phyloP scores from a whole-genome alignment of 2,329 filamentous ascomycete species.

The Esteya vermicola region DNA sequence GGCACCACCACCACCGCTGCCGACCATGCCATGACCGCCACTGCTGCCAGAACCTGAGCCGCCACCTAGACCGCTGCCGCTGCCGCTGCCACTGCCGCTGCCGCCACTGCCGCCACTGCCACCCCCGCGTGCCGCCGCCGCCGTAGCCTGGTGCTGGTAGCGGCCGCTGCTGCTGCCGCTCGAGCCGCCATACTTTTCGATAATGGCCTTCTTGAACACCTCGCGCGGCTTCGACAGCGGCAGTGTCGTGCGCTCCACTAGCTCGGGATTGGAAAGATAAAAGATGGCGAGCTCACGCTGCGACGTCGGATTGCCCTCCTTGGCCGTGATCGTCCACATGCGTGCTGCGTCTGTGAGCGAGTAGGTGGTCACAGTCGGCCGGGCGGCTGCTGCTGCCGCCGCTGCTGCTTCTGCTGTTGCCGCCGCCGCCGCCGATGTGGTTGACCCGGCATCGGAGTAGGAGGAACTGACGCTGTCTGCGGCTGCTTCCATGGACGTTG shows the following conservation, averaged over 20 bases:
- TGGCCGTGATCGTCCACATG: slow-evolving; percentile 88
- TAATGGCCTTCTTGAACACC: slow-evolving; percentile 79
- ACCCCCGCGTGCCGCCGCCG: slow-evolving; percentile 2
- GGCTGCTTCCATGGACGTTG: not conserved
- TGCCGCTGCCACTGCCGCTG: slow-evolving; percentile 5
- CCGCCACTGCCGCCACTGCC: slow-evolving; percentile 11
- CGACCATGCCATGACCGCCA: no score
- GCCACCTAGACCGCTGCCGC: no score
- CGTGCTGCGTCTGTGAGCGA: slow-evolving; percentile 67
- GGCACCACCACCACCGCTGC: no score
- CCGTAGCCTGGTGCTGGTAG: slow-evolving; percentile 1
- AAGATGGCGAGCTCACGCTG: slow-evolving; percentile 89
- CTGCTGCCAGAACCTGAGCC: no score
- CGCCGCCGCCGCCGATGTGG: no score
- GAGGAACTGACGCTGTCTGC: no score
- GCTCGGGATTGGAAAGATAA: slow-evolving; percentile 82
- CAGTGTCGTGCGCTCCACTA: slow-evolving; percentile 65
- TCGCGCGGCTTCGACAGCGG: slow-evolving; percentile 75
- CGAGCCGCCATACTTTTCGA: slow-evolving; percentile 44
- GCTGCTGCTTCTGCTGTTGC: no score
- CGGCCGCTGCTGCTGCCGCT: slow-evolving; percentile 13
- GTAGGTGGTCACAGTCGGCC: slow-evolving; percentile 48
- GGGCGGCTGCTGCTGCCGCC: no score
- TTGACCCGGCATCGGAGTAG: no score
- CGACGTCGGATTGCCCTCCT: slow-evolving; percentile 76